Conservation (phyloP, 2,329 filamentous ascomycete genomes). For the Parastagonospora nodorum region DNA sequence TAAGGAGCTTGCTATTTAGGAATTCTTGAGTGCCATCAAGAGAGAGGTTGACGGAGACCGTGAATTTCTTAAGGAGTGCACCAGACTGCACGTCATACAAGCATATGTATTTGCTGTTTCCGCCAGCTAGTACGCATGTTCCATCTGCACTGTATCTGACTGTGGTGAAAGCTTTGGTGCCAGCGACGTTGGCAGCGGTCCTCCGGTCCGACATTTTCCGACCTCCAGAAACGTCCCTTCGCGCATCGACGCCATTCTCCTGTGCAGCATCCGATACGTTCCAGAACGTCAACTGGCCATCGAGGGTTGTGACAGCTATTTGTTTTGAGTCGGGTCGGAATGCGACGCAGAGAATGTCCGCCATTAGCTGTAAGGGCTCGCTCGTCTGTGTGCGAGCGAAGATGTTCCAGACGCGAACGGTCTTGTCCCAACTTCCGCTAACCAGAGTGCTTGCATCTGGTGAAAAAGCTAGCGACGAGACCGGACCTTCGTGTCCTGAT, state of each 20-base stretch:
- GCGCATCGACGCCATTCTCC: conserved; percentile 82
- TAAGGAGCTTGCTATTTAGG: conserved; percentile 88
- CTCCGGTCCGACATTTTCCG: conserved; percentile 85
- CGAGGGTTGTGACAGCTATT: conserved; percentile 87
- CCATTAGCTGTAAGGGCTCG: conserved; percentile 88
- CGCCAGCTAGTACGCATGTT: conserved; percentile 84
- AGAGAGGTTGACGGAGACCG: conserved; percentile 93
- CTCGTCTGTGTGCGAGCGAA: conserved; percentile 94
- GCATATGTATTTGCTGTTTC: conserved; percentile 98
- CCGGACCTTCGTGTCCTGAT: conserved; percentile 90
- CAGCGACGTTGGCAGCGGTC: conserved; percentile 87
- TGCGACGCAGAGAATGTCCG: conserved; percentile 85
- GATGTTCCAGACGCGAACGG: conserved; percentile 93
- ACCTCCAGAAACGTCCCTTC: conserved; percentile 90
- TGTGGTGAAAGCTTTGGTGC: conserved; percentile 87
- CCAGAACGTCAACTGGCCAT: conserved; percentile 96
- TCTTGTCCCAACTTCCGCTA: conserved; percentile 96
- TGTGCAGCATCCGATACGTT: conserved; percentile 86
- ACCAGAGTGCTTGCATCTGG: conserved; percentile 83
- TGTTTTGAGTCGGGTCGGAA: conserved; percentile 90
- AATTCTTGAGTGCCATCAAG: conserved; percentile 96
- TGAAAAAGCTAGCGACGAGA: conserved; percentile 86
- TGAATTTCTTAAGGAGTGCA: conserved; percentile 91
- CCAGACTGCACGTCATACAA: conserved; percentile 94
- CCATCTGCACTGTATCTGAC: conserved; percentile 93